These are phyloP conservation scores for Hyparrhenia diplandra DNA, from an alignment of 176 grass and related monocot genomes.

Conservation along the genomic window DNA sequence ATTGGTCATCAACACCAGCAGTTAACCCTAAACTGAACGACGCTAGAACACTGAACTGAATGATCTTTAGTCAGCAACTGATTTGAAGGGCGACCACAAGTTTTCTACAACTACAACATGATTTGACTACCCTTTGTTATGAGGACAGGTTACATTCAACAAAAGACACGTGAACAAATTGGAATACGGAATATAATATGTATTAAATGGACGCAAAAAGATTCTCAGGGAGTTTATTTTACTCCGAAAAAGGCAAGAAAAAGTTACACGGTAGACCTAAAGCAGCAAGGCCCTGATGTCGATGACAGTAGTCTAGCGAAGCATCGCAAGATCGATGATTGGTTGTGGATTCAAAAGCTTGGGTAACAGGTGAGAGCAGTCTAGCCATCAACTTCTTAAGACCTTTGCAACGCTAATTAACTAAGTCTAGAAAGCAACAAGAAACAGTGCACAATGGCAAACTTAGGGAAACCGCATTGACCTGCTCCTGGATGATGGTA, in stretches of 20 bases:
- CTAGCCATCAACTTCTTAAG: background rate
- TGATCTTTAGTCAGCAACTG: background rate
- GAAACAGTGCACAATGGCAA: background rate
- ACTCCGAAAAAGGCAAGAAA: background rate
- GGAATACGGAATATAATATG: background rate
- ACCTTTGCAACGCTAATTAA: background rate
- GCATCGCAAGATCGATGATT: background rate
- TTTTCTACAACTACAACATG: background rate
- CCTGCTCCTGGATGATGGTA: constrained; percentile 84
- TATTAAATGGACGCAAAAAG: background rate
- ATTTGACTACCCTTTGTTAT: background rate
- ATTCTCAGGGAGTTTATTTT: background rate
- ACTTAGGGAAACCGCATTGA: constrained; percentile 7
- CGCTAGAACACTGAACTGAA: background rate
- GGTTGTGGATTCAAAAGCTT: background rate
- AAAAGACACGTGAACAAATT: background rate
- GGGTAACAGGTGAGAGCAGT: background rate
- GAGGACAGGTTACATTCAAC: background rate
- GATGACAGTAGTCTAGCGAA: background rate
- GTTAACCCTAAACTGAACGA: background rate
- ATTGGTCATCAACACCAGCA: background rate
- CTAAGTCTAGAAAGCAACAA: background rate
- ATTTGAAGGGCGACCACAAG: background rate
- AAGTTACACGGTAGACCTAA: background rate
- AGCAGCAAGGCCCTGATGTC: background rate